Evolutionary conservation across 768 basidiomycete genomes (phyloP).

Genomic region (Cystobasidium tubakii): DNA sequence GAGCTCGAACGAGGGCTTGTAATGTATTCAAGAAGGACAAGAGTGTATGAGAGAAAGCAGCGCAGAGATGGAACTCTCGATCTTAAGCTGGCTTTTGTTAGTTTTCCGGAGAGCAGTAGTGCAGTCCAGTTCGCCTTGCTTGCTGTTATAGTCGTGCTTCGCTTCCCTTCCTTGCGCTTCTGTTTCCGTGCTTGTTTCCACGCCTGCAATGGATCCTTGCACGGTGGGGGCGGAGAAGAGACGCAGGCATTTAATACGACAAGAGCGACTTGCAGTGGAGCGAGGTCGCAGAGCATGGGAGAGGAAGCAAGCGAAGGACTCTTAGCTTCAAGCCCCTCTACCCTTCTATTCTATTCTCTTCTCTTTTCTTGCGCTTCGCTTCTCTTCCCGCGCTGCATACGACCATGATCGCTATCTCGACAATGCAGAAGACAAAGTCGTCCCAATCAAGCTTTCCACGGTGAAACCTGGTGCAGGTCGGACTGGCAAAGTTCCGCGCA

Average conservation of each 20-base stretch:
- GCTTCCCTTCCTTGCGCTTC: background rate
- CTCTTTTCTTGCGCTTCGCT: too few species aligned
- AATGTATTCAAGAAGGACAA: background rate
- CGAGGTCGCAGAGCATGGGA: background rate
- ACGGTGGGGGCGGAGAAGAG: too few species aligned
- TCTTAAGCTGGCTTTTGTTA: background rate
- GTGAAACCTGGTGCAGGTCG: background rate
- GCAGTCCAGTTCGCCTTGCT: background rate
- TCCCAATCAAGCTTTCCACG: background rate
- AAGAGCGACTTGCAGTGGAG: background rate
- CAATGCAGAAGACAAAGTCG: background rate
- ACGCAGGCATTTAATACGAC: too few species aligned
- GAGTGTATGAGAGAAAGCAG: slow-evolving; percentile 2
- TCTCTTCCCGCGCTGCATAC: background rate
- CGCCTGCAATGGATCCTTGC: too few species aligned
- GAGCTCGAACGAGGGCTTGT: background rate
- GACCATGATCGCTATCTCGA: background rate
- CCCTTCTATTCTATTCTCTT: too few species aligned
- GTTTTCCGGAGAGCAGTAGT: background rate
- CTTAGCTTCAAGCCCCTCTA: too few species aligned
- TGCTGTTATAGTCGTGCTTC: background rate
- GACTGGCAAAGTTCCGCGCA: background rate
- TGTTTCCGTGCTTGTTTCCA: background rate
- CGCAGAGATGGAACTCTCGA: background rate
- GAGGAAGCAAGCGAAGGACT: background rate